Percentiles rank a stretch among this genome's conserved stretches.
Evolutionary conservation across 75 land plant species (phyloP).

Genomic region (Cupressus sempervirens): DNA sequence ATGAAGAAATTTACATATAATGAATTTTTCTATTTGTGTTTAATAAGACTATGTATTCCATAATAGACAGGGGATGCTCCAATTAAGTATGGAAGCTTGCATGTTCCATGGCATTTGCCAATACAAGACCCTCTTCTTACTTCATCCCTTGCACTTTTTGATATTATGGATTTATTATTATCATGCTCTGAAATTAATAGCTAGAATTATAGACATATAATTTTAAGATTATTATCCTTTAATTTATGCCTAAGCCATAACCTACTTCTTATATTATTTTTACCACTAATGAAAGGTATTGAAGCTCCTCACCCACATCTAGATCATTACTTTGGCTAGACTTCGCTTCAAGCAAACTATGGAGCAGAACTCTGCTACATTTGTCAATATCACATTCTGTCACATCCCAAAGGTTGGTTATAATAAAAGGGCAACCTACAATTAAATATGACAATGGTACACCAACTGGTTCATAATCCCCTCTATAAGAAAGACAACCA

Average conservation of each 20-base stretch:
- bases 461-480: slow-evolving; percentile 76
- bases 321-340: neutral
- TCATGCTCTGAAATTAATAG: neutral
- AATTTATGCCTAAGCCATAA: neutral
- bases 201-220: neutral
- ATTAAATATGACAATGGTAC: slow-evolving; percentile 62
- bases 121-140: slow-evolving; percentile 58
- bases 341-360: slow-evolving; percentile 63
- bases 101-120: slow-evolving; percentile 62
- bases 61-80: slow-evolving; percentile 95
- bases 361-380: slow-evolving; percentile 71
- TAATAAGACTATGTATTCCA: slow-evolving; percentile 80
- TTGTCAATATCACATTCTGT: slow-evolving; percentile 93
- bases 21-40: slow-evolving; percentile 18
- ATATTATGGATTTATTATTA: neutral
- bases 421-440: slow-evolving; percentile 80
- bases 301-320: neutral
- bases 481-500: slow-evolving; percentile 58
- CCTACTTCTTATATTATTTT: neutral
- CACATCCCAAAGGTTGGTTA: slow-evolving; percentile 97
- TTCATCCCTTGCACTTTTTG: neutral
- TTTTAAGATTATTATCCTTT: neutral
- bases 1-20: neutral
- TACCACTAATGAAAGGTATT: slow-evolving; percentile 1
- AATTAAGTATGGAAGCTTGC: slow-evolving; percentile 62